phyloP scores from a whole-genome alignment of 768 basidiomycete species.

The Tubosaeta sp. region DNA sequence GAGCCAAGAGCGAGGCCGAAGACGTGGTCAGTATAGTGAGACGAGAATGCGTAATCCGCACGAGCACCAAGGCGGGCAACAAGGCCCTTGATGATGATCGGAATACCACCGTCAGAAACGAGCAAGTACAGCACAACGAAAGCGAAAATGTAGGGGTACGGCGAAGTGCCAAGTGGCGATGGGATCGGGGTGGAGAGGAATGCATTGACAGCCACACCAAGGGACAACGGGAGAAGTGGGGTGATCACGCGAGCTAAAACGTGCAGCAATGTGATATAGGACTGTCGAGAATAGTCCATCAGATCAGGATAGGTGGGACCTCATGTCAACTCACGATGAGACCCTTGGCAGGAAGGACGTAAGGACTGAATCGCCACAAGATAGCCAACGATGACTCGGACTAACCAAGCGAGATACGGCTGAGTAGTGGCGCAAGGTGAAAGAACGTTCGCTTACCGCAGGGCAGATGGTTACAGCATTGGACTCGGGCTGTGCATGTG shows the following conservation, averaged over 20 bases:
- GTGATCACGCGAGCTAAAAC: constrained; percentile 75
- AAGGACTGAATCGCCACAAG: constrained; percentile 17
- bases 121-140: constrained; percentile 72
- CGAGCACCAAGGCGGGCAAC: constrained; percentile 91
- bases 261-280: constrained; percentile 66
- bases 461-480: not conserved
- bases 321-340: constrained; percentile 17
- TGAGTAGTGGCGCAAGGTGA: not conserved
- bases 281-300: constrained; percentile 32
- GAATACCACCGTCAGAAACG: constrained; percentile 71
- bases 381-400: constrained; percentile 13
- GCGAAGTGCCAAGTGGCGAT: constrained; percentile 35
- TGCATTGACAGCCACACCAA: constrained; percentile 43
- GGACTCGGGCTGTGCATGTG: constrained; percentile 10
- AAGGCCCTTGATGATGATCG: constrained; percentile 62
- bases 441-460: constrained; percentile 6
- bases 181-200: constrained; percentile 22
- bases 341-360: constrained; percentile 19
- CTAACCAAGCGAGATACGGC: not conserved
- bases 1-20: constrained; percentile 83
- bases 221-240: constrained; percentile 60
- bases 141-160: constrained; percentile 65
- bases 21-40: constrained; percentile 78
- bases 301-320: not conserved
- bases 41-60: constrained; percentile 59